These are phyloP conservation scores for Tausonia pullulans DNA, from an alignment of 1,284 basidiomycete genomes.

Conservation along the genomic window DNA sequence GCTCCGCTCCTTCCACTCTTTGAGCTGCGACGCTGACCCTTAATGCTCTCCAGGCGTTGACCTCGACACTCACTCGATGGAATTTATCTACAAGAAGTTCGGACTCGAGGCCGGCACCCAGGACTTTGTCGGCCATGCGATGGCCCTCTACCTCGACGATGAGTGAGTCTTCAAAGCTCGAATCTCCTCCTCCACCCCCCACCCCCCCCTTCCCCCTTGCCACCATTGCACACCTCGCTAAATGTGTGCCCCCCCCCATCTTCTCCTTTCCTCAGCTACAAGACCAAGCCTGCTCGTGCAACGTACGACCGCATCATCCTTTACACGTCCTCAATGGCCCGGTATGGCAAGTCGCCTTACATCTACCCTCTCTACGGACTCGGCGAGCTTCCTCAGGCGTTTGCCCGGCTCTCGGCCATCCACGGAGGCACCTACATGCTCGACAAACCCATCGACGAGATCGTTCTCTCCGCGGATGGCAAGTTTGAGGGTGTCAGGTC, in stretches of 20 bases:
- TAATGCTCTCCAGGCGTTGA: slow-evolving; percentile 50
- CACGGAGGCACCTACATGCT: slow-evolving; percentile 99
- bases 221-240: not conserved
- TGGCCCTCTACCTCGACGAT: slow-evolving; percentile 97
- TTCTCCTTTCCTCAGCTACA: slow-evolving; percentile 51
- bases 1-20: not conserved
- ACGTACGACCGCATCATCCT: slow-evolving; percentile 92
- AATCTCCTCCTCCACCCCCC: not conserved
- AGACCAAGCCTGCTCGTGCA: slow-evolving; percentile 77
- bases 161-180: slow-evolving; percentile 50
- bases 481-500: slow-evolving; percentile 88
- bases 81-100: slow-evolving; percentile 89
- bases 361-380: slow-evolving; percentile 99
- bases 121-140: slow-evolving; percentile 98
- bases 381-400: slow-evolving; percentile 96
- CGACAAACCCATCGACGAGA: slow-evolving; percentile 86
- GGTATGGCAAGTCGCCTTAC: slow-evolving; percentile 99
- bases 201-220: not conserved
- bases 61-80: slow-evolving; percentile 81
- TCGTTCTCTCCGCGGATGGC: slow-evolving; percentile 73
- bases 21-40: not conserved
- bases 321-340: slow-evolving; percentile 97
- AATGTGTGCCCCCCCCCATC: not conserved
- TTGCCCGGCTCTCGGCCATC: slow-evolving; percentile 94
- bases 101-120: slow-evolving; percentile 94